These are phyloP conservation scores for Aspergillus unguis DNA, from an alignment of 2,329 filamentous ascomycete genomes.

Conservation along the genomic window DNA sequence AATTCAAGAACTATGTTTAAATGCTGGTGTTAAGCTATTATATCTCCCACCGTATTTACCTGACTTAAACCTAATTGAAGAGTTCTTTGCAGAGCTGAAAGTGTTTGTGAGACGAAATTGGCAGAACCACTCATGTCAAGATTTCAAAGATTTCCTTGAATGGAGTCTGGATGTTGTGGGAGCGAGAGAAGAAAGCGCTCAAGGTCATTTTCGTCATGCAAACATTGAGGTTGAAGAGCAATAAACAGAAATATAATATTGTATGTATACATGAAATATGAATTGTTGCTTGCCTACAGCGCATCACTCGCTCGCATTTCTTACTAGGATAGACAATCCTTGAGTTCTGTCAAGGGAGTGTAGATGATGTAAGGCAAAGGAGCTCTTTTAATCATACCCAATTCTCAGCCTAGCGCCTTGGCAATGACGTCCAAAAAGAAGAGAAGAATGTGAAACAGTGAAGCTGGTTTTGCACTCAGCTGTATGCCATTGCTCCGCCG, in stretches of 20 bases:
- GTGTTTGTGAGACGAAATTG: constrained; percentile 32
- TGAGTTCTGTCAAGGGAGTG: too few species aligned
- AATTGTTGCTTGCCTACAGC: too few species aligned
- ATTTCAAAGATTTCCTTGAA: constrained; percentile 23
- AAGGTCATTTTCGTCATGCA: constrained; percentile 29
- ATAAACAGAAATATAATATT: too few species aligned
- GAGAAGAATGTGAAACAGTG: background rate
- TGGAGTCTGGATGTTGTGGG: constrained; percentile 29
- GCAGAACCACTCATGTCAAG: constrained; percentile 6
- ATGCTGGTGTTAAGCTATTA: constrained; percentile 29
- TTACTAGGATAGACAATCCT: too few species aligned
- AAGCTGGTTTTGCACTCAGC: background rate
- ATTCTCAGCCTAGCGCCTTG: background rate
- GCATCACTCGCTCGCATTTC: too few species aligned
- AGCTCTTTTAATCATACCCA: background rate
- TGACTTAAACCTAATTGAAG: constrained; percentile 37
- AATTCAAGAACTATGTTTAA: constrained; percentile 28
- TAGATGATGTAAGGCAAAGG: background rate
- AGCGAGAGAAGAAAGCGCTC: constrained; percentile 19
- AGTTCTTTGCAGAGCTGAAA: constrained; percentile 38
- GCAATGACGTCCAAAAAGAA: background rate
- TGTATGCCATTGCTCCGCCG: too few species aligned
- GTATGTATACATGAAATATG: too few species aligned
- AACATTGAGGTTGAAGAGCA: too few species aligned
- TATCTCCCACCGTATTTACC: constrained; percentile 36